Conservation (phyloP, 805 yeast genomes). For the Barnettozyma californica region DNA sequence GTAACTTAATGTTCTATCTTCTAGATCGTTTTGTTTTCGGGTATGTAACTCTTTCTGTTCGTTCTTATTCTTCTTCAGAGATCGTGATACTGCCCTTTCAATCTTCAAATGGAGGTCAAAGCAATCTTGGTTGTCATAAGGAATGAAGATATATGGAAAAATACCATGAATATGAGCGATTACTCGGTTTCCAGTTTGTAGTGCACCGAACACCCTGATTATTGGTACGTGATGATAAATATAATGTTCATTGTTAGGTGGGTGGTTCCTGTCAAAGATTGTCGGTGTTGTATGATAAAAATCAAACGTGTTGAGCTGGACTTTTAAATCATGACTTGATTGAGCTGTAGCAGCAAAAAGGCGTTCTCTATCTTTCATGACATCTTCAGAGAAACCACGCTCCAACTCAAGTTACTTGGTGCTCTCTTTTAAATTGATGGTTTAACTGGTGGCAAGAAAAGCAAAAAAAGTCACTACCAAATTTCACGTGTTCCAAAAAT, state of each 20-base stretch:
- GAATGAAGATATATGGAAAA: conserved; percentile 75
- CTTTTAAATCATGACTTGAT: conserved; percentile 14
- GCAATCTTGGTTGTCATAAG: conserved; percentile 47
- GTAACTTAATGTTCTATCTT: conserved; percentile 30
- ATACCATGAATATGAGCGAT: conserved; percentile 77
- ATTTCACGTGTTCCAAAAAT: not conserved
- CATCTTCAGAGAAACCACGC: not conserved
- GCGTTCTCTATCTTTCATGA: conserved; percentile 7
- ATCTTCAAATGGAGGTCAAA: conserved; percentile 35
- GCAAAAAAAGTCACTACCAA: no score
- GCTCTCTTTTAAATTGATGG: not conserved
- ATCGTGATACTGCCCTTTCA: conserved; percentile 37
- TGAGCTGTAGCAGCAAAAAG: conserved; percentile 3
- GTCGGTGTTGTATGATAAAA: conserved; percentile 57
- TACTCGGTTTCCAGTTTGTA: conserved; percentile 54
- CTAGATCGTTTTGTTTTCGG: not conserved
- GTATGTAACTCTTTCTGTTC: conserved; percentile 3
- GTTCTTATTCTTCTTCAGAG: conserved; percentile 28
- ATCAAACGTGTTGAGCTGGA: conserved; percentile 63
- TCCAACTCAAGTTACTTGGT: not conserved
- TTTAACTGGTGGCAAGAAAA: not conserved
- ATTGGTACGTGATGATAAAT: conserved; percentile 57
- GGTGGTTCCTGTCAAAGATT: conserved; percentile 39
- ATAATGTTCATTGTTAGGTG: conserved; percentile 23
- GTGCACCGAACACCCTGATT: conserved; percentile 68